Base-by-base conservation (phyloP, 176 grass and related monocot genomes). In the Eragrostis nindensis region DNA sequence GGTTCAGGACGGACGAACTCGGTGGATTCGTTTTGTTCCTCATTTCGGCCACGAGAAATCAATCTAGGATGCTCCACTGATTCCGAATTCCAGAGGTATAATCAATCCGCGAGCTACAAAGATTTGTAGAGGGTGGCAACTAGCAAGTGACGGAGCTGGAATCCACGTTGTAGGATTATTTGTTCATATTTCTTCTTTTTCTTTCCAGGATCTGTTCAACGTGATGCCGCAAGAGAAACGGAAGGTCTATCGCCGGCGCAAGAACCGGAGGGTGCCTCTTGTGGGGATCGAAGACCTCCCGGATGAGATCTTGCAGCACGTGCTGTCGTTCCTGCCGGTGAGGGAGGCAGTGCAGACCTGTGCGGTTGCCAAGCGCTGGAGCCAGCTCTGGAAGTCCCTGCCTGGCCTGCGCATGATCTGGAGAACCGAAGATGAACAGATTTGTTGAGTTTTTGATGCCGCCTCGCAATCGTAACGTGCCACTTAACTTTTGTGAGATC, bases 381-480 rank as follows among this genome's bases (percentile, higher is more conserved):
- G 68, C 36, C 25, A 72, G 59, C 68, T 86, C 76, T 86, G 76
- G 84, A 80, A 42, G 68, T 80, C 76, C 39, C 45, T 80, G 39
- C 47, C 84, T 2, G 14, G 32, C 22, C 76, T 86, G 68, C 68
- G 47, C 46, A 13, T 85, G 8, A 56, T 57, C 19, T 36, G 32
- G 32, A 36, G 4, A 36, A 36, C 32, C 4, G 32, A 36, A 36
- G 32, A 36, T 32, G 12, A 63, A 63, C 61, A 63, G 1, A 1
- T 63, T 63, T 8, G 61, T 14, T 1, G 32, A 12, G 5, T 32
- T 22, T 44, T 21, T 68, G 39, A 8, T 44, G 39, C 10, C 1
- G 10, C 19, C 2, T 10, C 8, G 39, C 19, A 19, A 68, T 11
- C 66, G 5, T 4, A 7, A 68, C 8, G 21, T 4, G 8, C 38